phyloP scores from a whole-genome alignment of 306 rosid species.

The Crataegus laevigata region DNA sequence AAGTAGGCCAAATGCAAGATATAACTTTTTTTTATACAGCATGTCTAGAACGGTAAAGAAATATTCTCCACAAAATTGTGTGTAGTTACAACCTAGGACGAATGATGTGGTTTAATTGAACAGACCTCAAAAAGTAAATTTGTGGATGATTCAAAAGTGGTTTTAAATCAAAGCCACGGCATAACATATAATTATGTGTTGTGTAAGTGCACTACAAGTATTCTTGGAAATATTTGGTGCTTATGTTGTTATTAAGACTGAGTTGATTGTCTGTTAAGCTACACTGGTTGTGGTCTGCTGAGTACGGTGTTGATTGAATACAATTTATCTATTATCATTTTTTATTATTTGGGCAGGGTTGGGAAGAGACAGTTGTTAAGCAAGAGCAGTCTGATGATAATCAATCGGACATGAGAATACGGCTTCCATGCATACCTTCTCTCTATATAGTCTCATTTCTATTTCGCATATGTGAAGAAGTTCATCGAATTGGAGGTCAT shows the following conservation, averaged over 20 bases:
- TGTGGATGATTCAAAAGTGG: background rate
- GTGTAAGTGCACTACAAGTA: background rate
- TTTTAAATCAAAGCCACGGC: background rate
- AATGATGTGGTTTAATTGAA: background rate
- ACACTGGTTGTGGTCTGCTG: background rate
- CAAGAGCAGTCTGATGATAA: conserved; percentile 74
- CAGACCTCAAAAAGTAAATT: background rate
- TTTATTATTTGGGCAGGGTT: conserved; percentile 54
- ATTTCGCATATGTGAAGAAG: conserved; percentile 80
- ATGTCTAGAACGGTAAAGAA: background rate
- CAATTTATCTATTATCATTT: conserved; percentile 8
- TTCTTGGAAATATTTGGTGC: background rate
- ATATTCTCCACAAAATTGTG: background rate
- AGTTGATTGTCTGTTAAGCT: background rate
- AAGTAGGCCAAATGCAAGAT: background rate
- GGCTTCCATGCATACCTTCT: conserved; percentile 96
- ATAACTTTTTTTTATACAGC: background rate
- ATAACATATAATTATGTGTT: background rate
- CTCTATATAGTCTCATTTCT: conserved; percentile 73
- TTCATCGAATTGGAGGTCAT: conserved; percentile 97
- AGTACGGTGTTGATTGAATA: background rate
- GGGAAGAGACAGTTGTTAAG: conserved; percentile 88
- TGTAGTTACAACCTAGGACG: background rate
- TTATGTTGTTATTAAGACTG: background rate
- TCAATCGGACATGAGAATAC: conserved; percentile 78